Conservation (phyloP, 352 stramenopile genomes). For the Pythium myriotylum region DNA sequence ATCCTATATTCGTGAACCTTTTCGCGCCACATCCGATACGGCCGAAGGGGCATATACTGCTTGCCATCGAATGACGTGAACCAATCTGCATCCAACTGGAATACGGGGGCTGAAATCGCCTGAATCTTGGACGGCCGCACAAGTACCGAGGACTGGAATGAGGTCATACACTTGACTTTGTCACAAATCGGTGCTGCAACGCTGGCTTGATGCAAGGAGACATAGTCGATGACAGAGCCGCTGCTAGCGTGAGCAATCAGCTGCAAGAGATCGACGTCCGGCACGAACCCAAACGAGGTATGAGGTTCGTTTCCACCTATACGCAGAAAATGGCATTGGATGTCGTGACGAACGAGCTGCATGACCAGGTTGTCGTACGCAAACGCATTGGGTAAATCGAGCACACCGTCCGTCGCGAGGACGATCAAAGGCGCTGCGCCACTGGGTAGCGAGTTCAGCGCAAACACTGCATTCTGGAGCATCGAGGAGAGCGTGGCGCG, state of each 20-base stretch:
- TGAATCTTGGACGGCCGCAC: conserved; percentile 71
- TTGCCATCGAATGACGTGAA: conserved; percentile 70
- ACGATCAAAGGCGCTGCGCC: conserved; percentile 79
- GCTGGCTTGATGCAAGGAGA: conserved; percentile 53
- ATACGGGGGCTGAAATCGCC: conserved; percentile 60
- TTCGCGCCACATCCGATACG: conserved; percentile 86
- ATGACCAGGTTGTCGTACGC: conserved; percentile 88
- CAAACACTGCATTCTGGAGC: conserved; percentile 86
- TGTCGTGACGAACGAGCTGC: conserved; percentile 88
- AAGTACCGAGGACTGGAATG: conserved; percentile 61
- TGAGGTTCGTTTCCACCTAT: conserved; percentile 69
- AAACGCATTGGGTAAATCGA: conserved; percentile 77
- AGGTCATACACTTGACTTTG: conserved; percentile 47
- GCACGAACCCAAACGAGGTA: conserved; percentile 84
- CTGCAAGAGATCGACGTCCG: conserved; percentile 74
- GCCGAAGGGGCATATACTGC: conserved; percentile 65
- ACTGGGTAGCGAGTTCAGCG: conserved; percentile 80
- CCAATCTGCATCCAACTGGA: conserved; percentile 71
- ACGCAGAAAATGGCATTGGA: conserved; percentile 83
- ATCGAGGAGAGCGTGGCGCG: conserved; percentile 70
- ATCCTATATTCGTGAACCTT: conserved; percentile 90
- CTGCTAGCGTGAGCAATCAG: conserved; percentile 77
- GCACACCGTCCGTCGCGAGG: conserved; percentile 84
- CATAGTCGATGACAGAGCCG: conserved; percentile 70
- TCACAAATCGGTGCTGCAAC: not conserved